Evolutionary conservation across 257 asterid species (phyloP).

Genomic region (Striga asiatica): DNA sequence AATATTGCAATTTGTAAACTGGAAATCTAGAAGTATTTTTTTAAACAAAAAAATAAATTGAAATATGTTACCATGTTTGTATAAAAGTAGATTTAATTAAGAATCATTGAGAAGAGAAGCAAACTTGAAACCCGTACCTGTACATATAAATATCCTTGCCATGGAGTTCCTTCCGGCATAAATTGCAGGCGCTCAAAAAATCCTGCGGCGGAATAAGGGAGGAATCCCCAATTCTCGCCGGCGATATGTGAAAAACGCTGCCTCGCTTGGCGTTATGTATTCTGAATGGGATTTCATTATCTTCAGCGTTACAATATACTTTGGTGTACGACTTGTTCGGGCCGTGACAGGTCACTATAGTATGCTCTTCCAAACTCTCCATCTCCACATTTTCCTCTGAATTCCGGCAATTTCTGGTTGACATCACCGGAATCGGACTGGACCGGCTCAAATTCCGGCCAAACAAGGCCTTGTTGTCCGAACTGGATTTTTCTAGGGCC

Average conservation of each 20-base stretch:
- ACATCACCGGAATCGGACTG: constrained; percentile 52
- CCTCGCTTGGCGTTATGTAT: constrained; percentile 19
- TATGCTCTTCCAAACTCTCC: constrained; percentile 55
- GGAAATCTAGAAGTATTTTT: too few species aligned
- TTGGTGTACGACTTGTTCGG: constrained; percentile 41
- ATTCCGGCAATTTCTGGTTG: not conserved
- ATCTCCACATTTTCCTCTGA: constrained; percentile 17
- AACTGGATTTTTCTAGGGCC: constrained; percentile 52
- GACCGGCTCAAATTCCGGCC: constrained; percentile 43
- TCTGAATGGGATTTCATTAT: too few species aligned
- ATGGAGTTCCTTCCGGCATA: constrained; percentile 62
- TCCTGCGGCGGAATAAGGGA: constrained; percentile 37
- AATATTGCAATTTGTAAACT: too few species aligned
- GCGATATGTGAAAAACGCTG: constrained; percentile 55
- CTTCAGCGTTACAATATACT: constrained; percentile 42
- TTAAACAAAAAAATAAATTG: too few species aligned
- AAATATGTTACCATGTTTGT: too few species aligned
- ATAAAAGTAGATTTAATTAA: too few species aligned
- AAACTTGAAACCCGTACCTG: constrained; percentile 37
- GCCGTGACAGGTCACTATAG: constrained; percentile 55
- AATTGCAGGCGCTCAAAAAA: constrained; percentile 59
- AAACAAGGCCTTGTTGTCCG: constrained; percentile 15
- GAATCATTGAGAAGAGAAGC: too few species aligned
- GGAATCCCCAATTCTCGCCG: constrained; percentile 29
- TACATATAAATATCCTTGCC: constrained; percentile 89